Base-by-base conservation (phyloP, 495 filamentous ascomycete genomes). In the Niebla homalea region DNA sequence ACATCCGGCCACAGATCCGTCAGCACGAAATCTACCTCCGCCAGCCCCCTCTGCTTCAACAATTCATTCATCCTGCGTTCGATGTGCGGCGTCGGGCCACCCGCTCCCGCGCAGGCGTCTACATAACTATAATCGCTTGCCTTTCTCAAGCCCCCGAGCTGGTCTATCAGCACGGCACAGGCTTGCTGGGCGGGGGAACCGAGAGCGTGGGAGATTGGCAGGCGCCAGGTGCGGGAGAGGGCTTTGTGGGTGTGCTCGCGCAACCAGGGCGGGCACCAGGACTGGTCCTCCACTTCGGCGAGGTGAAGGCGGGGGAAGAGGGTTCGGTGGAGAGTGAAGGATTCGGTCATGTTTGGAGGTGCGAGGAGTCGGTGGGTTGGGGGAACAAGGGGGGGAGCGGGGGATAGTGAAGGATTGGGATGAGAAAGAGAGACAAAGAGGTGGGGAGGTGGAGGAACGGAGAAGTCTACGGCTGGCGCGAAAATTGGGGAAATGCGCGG, bases 41-140 rank as follows among this genome's bases (percentile, higher is more conserved):
- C 55, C 43, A 52, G 47, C 3, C 43, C 53, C 26, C 57, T 57
- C 29, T 46, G 36, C 19, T 65, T 45, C 14, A 73, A 60, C 42
- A 68, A 50, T n/a, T 49, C 41, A 64, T 80, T 80, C n/a, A 80
- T 53, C 36, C 67, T 61, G 14, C 59, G 65, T 61, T 84, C 78
- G 41, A 84, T 75, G 15, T 63, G 61, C 0, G 76, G 76, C 3
- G 77, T 81, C 0, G 80, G 80, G 0, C 81, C 83, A 29, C 83
- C 83, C 21, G 70, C 78, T 47, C 83, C 83, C 12, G 83, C 78
- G 61, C 81, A 85, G 64, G 84, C 79, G 62, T 87, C 83, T 44
- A 85, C 72, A 49, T 81, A 74, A n/a, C 70, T 72, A 56, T 76
- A 71, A 5, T 55, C 69, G 16, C 64, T 64, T 1, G 64, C 59